Conservation (phyloP, 2,329 filamentous ascomycete genomes). For the Arachnomyces sp. region DNA sequence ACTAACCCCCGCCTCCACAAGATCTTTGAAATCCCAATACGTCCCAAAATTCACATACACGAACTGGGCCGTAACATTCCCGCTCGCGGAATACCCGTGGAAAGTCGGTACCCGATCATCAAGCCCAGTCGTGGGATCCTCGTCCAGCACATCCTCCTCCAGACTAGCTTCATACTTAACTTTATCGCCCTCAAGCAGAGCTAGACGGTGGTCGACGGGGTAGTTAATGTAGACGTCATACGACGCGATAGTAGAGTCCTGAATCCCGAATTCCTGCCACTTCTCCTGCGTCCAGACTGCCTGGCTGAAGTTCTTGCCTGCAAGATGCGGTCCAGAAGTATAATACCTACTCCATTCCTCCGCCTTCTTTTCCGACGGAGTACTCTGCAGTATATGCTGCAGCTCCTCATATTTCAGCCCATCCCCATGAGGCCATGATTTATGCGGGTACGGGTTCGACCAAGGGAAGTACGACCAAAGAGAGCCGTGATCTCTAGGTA, state of each 20-base stretch:
- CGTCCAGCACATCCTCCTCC: constrained; percentile 73
- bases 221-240: constrained; percentile 77
- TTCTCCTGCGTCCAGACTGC: constrained; percentile 66
- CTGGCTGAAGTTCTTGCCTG: constrained; percentile 69
- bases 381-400: constrained; percentile 45
- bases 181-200: constrained; percentile 51
- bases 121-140: constrained; percentile 70
- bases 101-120: constrained; percentile 74
- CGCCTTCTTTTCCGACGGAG: constrained; percentile 47
- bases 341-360: constrained; percentile 72
- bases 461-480: constrained; percentile 35
- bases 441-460: constrained; percentile 28
- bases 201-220: constrained; percentile 61
- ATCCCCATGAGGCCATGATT: constrained; percentile 33
- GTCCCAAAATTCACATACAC: constrained; percentile 91
- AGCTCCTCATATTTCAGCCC: constrained; percentile 49
- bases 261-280: constrained; percentile 64
- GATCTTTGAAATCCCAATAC: constrained; percentile 74
- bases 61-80: constrained; percentile 80
- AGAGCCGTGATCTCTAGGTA: constrained; percentile 30
- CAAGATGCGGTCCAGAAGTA: constrained; percentile 65
- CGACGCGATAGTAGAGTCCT: constrained; percentile 48
- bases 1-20: constrained; percentile 64
- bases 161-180: constrained; percentile 71
- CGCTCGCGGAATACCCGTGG: constrained; percentile 87